Conservation (phyloP, 306 rosid species). For the Vachellia collinsii region DNA sequence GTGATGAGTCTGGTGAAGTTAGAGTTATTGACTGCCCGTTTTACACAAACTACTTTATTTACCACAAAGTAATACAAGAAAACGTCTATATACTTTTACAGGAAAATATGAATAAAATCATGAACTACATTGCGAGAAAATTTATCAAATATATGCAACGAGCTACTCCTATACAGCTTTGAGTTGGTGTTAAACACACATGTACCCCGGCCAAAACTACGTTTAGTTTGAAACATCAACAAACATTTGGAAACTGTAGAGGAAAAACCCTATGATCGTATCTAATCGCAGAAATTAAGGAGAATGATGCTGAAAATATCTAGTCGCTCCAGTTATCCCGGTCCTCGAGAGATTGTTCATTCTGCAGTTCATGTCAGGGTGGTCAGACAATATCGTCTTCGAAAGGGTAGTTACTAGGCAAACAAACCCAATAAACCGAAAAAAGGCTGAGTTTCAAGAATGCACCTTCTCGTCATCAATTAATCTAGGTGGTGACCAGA, state of each 20-base stretch:
- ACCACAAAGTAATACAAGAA: conserved; percentile 16
- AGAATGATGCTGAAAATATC: conserved; percentile 25
- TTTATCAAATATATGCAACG: conserved; percentile 21
- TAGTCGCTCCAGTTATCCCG: conserved; percentile 88
- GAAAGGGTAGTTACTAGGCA: neutral
- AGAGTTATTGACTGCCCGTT: neutral
- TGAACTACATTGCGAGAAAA: conserved; percentile 16
- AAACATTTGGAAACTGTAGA: conserved; percentile 23
- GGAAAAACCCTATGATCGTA: neutral
- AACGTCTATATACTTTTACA: conserved; percentile 22
- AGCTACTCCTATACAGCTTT: conserved; percentile 33
- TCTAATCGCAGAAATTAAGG: neutral
- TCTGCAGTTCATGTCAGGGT: conserved; percentile 60
- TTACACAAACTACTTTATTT: conserved; percentile 1
- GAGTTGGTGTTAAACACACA: conserved; percentile 7
- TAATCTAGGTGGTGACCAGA: conserved; percentile 78
- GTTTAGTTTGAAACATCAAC: conserved; percentile 31
- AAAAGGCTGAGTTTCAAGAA: conserved; percentile 19
- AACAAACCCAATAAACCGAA: conserved; percentile 14
- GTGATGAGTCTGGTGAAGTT: neutral
- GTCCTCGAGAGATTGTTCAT: conserved; percentile 54
- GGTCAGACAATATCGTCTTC: conserved; percentile 35
- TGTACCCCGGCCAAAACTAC: conserved; percentile 26
- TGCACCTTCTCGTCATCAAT: conserved; percentile 58
- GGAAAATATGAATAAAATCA: conserved; percentile 16